A percentile compares a stretch with the other conserved stretches of the same genome.
Evolutionary conservation across 371 early-diverging fungal species (phyloP).

Genomic region (Rhizomucor miehei): DNA sequence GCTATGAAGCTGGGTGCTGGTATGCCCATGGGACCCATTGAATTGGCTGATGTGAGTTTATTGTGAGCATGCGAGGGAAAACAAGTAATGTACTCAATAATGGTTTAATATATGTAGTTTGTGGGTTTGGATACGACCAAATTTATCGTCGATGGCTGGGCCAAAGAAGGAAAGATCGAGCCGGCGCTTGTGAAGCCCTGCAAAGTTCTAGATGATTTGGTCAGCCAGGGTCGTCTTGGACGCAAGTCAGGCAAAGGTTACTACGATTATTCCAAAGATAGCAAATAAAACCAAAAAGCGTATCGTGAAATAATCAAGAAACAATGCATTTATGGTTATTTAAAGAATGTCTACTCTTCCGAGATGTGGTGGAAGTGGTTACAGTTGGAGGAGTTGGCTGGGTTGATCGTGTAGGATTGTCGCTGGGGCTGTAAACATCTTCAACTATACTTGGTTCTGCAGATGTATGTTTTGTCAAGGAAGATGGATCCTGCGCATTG

Average conservation of each 20-base stretch:
- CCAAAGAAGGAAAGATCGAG: slow-evolving; percentile 71
- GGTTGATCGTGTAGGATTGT: too few relatives aligned
- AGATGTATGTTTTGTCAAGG: neutral
- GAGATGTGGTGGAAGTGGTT: too few relatives aligned
- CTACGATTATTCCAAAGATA: slow-evolving; percentile 68
- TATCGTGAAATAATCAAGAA: too few relatives aligned
- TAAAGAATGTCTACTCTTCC: neutral
- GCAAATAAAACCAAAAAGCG: neutral
- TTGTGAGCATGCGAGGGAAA: neutral
- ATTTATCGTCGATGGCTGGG: slow-evolving; percentile 92
- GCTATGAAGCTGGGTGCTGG: slow-evolving; percentile 99
- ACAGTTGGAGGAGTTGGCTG: too few relatives aligned
- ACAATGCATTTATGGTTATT: too few relatives aligned
- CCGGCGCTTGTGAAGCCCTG: slow-evolving; percentile 67
- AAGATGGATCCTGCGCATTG: neutral
- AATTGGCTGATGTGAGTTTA: slow-evolving; percentile 80
- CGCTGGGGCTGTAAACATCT: too few relatives aligned
- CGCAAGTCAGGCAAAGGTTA: slow-evolving; percentile 91
- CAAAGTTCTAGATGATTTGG: slow-evolving; percentile 71
- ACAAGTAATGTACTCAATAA: neutral
- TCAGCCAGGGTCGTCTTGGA: slow-evolving; percentile 76
- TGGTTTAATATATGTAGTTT: slow-evolving; percentile 56
- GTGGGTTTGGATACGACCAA: slow-evolving; percentile 95
- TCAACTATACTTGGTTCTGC: too few relatives aligned
- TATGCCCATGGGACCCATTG: slow-evolving; percentile 98